Percentiles rank a stretch among this genome's conserved stretches.
These are phyloP conservation scores for Chaetomium globosum DNA, from an alignment of 2,329 filamentous ascomycete genomes.

Conservation along the genomic window DNA sequence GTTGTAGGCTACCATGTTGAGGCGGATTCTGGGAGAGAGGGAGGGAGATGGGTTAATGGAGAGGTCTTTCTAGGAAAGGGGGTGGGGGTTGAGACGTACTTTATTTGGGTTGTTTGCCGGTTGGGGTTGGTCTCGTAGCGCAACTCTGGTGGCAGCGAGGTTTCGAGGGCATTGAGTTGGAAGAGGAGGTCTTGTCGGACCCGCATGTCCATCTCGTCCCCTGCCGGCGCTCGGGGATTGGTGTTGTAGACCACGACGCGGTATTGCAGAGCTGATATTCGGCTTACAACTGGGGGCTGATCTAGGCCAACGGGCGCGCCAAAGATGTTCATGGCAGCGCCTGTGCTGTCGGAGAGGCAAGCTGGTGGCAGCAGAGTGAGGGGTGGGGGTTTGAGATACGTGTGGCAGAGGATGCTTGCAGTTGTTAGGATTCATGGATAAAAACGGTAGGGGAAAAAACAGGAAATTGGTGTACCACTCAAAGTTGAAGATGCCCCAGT, in stretches of 20 bases:
- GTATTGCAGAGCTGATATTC: constrained; percentile 14
- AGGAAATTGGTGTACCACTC: constrained; percentile 16
- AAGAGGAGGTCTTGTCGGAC: constrained; percentile 14
- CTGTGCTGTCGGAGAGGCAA: neutral
- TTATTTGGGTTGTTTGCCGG: constrained; percentile 17
- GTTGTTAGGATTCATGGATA: neutral
- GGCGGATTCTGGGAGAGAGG: neutral
- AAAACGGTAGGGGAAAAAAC: neutral
- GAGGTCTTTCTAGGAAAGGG: neutral
- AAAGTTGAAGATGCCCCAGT: constrained; percentile 24
- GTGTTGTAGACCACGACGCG: constrained; percentile 22
- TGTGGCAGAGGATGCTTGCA: constrained; percentile 15
- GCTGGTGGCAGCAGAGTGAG: neutral
- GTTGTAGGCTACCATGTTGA: constrained; percentile 24
- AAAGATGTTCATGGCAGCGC: too few species aligned
- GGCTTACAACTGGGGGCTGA: constrained; percentile 14
- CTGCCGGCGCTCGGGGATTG: neutral
- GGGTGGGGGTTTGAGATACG: constrained; percentile 12
- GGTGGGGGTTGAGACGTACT: constrained; percentile 14
- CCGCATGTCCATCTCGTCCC: constrained; percentile 11
- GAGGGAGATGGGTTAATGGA: neutral
- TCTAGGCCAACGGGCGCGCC: neutral
- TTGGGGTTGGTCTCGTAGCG: neutral
- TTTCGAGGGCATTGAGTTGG: constrained; percentile 11
- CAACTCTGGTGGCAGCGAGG: neutral